Conservation (phyloP, 768 basidiomycete species). For the Lactarius deliciosus region DNA sequence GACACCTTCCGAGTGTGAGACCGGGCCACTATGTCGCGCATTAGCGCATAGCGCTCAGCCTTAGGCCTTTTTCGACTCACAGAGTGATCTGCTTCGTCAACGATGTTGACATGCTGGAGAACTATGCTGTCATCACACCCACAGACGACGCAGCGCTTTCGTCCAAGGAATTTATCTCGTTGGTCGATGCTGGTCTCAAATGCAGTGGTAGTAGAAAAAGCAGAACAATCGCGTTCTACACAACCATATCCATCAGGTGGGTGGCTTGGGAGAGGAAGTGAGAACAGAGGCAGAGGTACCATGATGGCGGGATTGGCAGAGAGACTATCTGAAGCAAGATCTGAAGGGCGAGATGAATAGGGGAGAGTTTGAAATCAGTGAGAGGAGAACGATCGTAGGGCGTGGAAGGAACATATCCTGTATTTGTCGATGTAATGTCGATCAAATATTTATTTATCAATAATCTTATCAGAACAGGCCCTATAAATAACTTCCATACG, state of each 20-base stretch:
- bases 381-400: too few species aligned
- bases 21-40: neutral
- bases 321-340: too few species aligned
- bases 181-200: neutral
- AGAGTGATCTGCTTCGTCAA: neutral
- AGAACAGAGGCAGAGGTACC: neutral
- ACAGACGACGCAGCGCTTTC: slow-evolving; percentile 6
- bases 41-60: neutral
- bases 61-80: slow-evolving; percentile 1
- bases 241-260: neutral
- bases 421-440: too few species aligned
- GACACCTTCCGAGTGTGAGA: neutral
- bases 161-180: slow-evolving; percentile 1
- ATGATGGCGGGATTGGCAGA: neutral
- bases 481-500: neutral
- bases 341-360: too few species aligned
- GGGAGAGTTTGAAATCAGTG: neutral
- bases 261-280: neutral
- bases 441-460: neutral
- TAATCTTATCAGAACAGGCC: neutral
- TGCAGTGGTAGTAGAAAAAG: neutral
- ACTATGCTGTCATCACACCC: fast-evolving
- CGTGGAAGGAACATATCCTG: too few species aligned
- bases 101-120: neutral
- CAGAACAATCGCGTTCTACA: neutral